Evolutionary conservation across 176 grass and related monocot genomes (phyloP).

Genomic region (Alloteropsis semialata): DNA sequence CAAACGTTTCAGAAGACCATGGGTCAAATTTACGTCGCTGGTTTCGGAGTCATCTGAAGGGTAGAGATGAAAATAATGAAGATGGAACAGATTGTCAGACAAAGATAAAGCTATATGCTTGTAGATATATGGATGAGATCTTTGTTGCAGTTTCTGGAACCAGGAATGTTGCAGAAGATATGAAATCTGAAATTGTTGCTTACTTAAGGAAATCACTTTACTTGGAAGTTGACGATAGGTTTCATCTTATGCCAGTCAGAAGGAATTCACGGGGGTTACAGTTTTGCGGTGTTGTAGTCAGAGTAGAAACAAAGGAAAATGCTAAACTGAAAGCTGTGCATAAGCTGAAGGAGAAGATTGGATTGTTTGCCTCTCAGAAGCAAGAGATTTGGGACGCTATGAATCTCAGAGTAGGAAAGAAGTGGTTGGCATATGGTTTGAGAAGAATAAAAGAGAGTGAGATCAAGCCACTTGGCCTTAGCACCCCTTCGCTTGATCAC

Average conservation of each 20-base stretch:
- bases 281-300: constrained; percentile 65
- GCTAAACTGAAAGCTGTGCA: constrained; percentile 69
- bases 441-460: constrained; percentile 94
- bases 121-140: constrained; percentile 96
- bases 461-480: constrained; percentile 80
- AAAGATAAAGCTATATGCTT: constrained; percentile 57
- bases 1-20: constrained; percentile 16
- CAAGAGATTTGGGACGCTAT: constrained; percentile 86
- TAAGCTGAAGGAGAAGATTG: constrained; percentile 78
- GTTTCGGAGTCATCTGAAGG: constrained; percentile 83
- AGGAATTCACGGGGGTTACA: constrained; percentile 53
- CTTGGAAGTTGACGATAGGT: constrained; percentile 52
- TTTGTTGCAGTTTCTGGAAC: constrained; percentile 81
- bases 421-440: constrained; percentile 91
- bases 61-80: constrained; percentile 23
- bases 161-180: constrained; percentile 52
- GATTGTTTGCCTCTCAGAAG: constrained; percentile 86
- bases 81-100: constrained; percentile 21
- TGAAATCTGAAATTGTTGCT: constrained; percentile 66
- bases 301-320: constrained; percentile 45
- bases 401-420: constrained; percentile 88
- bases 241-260: constrained; percentile 47
- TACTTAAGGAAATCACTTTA: constrained; percentile 62
- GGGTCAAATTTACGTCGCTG: constrained; percentile 68
- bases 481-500: constrained; percentile 83